A percentile compares a stretch with the other conserved stretches of the same genome.
phyloP scores from a whole-genome alignment of 306 rosid species.

The Carpinus viminea region DNA sequence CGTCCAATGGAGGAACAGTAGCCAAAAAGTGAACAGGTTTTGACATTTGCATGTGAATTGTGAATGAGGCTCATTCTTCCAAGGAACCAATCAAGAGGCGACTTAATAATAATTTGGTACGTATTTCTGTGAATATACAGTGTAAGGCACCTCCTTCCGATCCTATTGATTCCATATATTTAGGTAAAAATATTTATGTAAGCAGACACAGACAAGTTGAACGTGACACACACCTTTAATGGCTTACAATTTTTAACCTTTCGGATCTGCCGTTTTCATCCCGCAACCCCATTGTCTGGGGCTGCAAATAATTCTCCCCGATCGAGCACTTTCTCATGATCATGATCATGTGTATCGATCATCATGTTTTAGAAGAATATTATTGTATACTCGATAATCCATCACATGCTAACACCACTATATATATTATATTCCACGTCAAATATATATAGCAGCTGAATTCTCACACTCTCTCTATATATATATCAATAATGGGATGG shows the following conservation, averaged over 20 bases:
- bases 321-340: background rate
- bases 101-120: too few species aligned
- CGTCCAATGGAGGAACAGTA: background rate
- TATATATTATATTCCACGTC: too few species aligned
- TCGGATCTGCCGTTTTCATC: background rate
- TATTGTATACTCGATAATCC: background rate
- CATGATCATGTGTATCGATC: too few species aligned
- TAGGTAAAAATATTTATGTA: background rate
- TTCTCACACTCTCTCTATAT: too few species aligned
- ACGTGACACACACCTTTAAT: background rate
- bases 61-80: background rate
- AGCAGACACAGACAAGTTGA: background rate
- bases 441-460: too few species aligned
- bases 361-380: background rate
- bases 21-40: background rate
- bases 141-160: background rate
- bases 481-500: too few species aligned
- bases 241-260: background rate
- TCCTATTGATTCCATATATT: too few species aligned
- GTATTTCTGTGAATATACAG: background rate
- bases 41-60: background rate
- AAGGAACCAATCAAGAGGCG: background rate
- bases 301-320: background rate
- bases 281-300: background rate
- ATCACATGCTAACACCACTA: background rate